These are phyloP conservation scores for sweet orange (Citrus sinensis) DNA, from an alignment of 345 rosid genomes.

Conservation along the genomic window DVS_A1.0 CM039167.1:3651001-3651500, in stretches of 20 bases:
- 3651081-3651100: neutral
- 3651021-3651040: neutral
- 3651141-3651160: too few species aligned
- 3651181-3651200: constrained; percentile 50
- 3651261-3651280: constrained; percentile 60
- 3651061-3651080: neutral
- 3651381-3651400: neutral
- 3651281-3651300: constrained; percentile 55
- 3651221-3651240: constrained; percentile 75
- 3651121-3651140: too few species aligned
- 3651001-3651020: neutral
- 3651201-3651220: constrained; percentile 73
- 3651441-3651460: neutral
- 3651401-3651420: neutral
- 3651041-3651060: neutral
- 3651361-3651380: neutral
- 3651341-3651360: too few species aligned
- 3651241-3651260: constrained; percentile 48
- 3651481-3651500: neutral
- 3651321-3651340: neutral
- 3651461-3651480: neutral
- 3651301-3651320: neutral
- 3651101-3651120: too few species aligned
- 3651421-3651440: neutral
- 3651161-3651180: neutral